These are phyloP conservation scores for Ganoderma resinaceum DNA, from an alignment of 1,284 basidiomycete genomes.

Conservation along the genomic window DNA sequence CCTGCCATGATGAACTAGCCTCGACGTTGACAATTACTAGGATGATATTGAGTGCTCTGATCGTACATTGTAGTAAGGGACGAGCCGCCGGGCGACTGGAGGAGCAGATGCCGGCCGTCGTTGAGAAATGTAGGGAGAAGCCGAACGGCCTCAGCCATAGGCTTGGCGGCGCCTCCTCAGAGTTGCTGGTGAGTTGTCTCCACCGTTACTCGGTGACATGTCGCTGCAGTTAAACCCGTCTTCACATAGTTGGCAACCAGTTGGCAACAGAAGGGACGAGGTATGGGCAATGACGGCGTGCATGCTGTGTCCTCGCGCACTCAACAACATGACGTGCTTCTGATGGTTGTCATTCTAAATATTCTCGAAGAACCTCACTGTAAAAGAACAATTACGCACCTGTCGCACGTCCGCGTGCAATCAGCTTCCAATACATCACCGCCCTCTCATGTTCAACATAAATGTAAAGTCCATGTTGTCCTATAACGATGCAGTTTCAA, in stretches of 20 bases:
- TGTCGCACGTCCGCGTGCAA: background rate
- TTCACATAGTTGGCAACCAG: background rate
- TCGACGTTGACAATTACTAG: too few species aligned
- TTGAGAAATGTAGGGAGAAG: background rate
- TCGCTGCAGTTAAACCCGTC: too few species aligned
- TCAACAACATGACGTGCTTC: background rate
- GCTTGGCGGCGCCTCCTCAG: background rate
- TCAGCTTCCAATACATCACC: background rate
- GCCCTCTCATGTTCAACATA: too few species aligned
- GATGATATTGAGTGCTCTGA: too few species aligned
- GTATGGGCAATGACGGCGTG: background rate
- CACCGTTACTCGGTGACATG: too few species aligned
- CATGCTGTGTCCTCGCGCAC: background rate
- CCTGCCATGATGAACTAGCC: too few species aligned
- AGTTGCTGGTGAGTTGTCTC: background rate
- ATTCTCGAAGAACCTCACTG: background rate
- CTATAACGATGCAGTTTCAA: too few species aligned
- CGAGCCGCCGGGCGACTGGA: background rate
- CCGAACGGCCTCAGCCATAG: background rate
- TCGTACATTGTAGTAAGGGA: too few species aligned
- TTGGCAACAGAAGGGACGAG: background rate
- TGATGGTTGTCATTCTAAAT: background rate
- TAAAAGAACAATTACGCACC: background rate
- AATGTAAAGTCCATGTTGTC: too few species aligned
- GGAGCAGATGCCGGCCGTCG: background rate